A percentile compares a stretch with the other conserved stretches of the same genome.
Conservation (phyloP, 2,329 filamentous ascomycete species). For the Clarireedia sp. region DNA sequence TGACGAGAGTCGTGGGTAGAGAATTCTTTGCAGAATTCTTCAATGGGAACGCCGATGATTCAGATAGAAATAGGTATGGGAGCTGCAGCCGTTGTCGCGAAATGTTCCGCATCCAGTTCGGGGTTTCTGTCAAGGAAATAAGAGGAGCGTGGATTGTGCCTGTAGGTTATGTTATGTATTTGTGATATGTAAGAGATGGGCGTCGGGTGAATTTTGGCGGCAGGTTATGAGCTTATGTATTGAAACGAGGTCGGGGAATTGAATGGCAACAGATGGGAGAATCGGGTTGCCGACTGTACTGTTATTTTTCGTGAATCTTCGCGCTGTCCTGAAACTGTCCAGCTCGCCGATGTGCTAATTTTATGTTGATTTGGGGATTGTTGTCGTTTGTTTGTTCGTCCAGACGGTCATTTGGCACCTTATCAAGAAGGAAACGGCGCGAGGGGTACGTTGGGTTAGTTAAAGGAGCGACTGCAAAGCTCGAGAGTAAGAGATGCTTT, state of each 20-base stretch:
- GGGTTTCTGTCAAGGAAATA: neutral
- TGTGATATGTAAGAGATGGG: neutral
- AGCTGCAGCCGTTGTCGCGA: neutral
- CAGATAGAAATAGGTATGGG: neutral
- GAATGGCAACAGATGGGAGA: neutral
- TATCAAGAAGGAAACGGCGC: too few species aligned
- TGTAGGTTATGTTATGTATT: neutral
- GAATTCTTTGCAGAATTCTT: neutral
- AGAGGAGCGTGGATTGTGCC: neutral
- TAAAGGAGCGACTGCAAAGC: too few species aligned
- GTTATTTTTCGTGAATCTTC: too few species aligned
- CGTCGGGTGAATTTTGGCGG: neutral
- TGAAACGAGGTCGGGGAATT: neutral
- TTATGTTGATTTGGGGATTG: too few species aligned
- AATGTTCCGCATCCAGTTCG: conserved; percentile 1
- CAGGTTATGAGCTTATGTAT: neutral
- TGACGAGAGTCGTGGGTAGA: neutral
- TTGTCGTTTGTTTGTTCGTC: too few species aligned
- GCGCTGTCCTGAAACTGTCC: too few species aligned
- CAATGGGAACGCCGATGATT: neutral
- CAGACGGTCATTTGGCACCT: too few species aligned
- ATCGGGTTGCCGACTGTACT: too few species aligned
- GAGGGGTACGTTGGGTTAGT: too few species aligned
- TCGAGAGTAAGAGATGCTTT: too few species aligned
- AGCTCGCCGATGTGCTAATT: too few species aligned